Percentiles rank a stretch among this genome's conserved stretches.
phyloP scores from a whole-genome alignment of 768 basidiomycete species.

The Trametes sanguinea region DNA sequence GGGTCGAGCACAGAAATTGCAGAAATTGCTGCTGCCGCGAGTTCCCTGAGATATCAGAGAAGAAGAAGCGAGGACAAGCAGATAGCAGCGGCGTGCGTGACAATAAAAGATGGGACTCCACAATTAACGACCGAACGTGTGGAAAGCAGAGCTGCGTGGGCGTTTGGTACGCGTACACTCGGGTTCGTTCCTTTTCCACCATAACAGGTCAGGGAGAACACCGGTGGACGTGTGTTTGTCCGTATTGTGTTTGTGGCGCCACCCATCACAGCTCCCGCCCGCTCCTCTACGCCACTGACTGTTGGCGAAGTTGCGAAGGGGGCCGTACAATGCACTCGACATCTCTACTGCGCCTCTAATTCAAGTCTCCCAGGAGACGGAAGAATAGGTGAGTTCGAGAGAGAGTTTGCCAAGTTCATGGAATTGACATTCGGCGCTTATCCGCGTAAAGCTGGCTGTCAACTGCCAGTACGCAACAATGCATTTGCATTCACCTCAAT shows the following conservation, averaged over 20 bases:
- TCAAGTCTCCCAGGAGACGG: not conserved
- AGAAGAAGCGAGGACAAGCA: no score
- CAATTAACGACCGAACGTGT: not conserved
- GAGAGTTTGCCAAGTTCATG: no score
- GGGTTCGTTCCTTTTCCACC: constrained; percentile 10
- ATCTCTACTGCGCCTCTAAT: not conserved
- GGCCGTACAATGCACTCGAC: not conserved
- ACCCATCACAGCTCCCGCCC: not conserved
- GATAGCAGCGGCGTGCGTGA: not conserved
- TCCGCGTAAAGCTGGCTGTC: no score
- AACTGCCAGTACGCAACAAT: no score
- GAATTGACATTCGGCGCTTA: no score
- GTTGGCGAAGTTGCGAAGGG: constrained; percentile 15
- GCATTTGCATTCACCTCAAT: no score
- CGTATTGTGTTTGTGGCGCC: constrained; percentile 15
- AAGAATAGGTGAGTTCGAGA: not conserved
- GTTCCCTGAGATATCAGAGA: not conserved
- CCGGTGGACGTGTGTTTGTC: constrained; percentile 8
- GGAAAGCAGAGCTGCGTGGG: not conserved
- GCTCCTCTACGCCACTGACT: constrained; percentile 17
- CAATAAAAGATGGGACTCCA: not conserved
- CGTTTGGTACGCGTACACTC: not conserved
- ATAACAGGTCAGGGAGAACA: constrained; percentile 1
- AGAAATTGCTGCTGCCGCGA: not conserved
- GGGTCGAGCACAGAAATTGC: not conserved